phyloP scores from a whole-genome alignment of 495 filamentous ascomycete species.

The Articulospora tetracladia region DNA sequence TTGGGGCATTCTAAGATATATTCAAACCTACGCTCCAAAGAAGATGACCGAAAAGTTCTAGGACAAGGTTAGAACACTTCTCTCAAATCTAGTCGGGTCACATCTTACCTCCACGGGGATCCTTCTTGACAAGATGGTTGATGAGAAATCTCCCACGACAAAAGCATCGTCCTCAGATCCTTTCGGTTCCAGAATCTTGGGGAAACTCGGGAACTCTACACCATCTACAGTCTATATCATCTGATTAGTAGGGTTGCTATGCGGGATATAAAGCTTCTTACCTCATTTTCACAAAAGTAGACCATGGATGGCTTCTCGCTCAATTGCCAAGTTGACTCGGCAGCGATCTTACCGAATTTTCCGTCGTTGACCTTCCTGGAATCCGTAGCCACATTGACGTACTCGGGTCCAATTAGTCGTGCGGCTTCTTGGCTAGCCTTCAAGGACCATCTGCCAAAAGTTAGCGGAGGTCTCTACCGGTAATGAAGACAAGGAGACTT shows the following conservation, averaged over 20 bases:
- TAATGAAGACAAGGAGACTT: neutral
- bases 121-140: constrained; percentile 62
- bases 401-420: constrained; percentile 67
- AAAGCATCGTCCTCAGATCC: constrained; percentile 51
- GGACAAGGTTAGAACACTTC: constrained; percentile 4
- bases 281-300: constrained; percentile 90
- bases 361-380: constrained; percentile 64
- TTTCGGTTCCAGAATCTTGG: constrained; percentile 43
- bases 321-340: constrained; percentile 71
- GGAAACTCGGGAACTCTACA: constrained; percentile 85
- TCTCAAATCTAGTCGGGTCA: constrained; percentile 2
- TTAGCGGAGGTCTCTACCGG: neutral
- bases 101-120: constrained; percentile 43
- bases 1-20: neutral
- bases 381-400: constrained; percentile 77
- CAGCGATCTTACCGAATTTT: constrained; percentile 85
- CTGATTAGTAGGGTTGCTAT: neutral
- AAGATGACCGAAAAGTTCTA: constrained; percentile 71
- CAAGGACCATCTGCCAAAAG: constrained; percentile 61
- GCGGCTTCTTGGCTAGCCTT: constrained; percentile 87
- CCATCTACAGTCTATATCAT: constrained; percentile 68
- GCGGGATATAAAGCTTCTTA: neutral
- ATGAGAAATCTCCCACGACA: constrained; percentile 83
- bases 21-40: constrained; percentile 54
- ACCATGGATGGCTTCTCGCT: constrained; percentile 72